Base-by-base conservation (phyloP, 73 alveolate genomes). In the Paramecium sexaurelia region DNA sequence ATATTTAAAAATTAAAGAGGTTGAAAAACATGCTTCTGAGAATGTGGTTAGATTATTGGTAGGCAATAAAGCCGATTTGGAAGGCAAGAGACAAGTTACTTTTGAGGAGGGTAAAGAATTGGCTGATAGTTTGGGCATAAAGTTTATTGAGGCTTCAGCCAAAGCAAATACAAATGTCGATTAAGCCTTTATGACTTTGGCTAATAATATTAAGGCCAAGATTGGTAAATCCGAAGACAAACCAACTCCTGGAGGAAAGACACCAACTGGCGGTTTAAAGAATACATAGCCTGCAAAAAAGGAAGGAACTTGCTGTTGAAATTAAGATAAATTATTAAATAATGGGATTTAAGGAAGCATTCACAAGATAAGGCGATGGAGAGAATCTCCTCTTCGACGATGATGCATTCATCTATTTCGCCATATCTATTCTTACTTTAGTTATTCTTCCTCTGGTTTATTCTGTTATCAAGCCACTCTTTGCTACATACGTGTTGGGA, bases 51-150 rank as follows among this genome's bases (percentile, higher is more conserved):
- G 91, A 66, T 84, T 95, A 27, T 92, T 95, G 68, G 96, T 95
- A 9, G 98, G 98, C 1, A 96, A 95, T 92, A 96, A 96, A 85
- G 89, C 96, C 19, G 98, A 96, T 55, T 93, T 93, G 5, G 98
- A 87, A 47, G 91, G 95, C 66, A 73, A 90, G 87, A 95, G 97
- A 90, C 86, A 90, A 92, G 98, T 96, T 40, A 67, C 98, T 51
- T 85, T 32, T 43, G 96, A 96, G 91, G 95, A 90, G 47, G 97
- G 97, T 5, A 78, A 95, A 85, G 96, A 96, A 68, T 40, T 95
- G 19, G 94, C 95, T 20, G 92, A 95, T 41, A 94, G 95, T 75
- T 95, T 93, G 87, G 97, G 97, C 39, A 91, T 96, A 39, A 61
- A 92, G 55, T 96, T 95, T 92, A 93, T 93, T 89, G 96, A 85